Percentiles rank a stretch among this genome's conserved stretches.
These are phyloP conservation scores for Achlya hypogyna DNA, from an alignment of 352 stramenopile genomes.

Conservation along the genomic window DNA sequence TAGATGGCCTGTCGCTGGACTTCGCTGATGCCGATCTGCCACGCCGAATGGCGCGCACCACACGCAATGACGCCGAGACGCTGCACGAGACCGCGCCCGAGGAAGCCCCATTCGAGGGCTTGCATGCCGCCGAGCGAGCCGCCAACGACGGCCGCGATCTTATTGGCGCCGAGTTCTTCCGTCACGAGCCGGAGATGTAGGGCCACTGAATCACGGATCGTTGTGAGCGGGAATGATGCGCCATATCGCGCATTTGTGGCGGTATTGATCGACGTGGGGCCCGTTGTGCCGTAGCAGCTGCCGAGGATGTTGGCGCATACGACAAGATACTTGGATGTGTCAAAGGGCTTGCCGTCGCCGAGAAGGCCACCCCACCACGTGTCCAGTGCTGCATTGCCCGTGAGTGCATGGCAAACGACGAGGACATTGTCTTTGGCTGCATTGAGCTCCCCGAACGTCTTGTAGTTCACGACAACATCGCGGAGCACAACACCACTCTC, in stretches of 20 bases:
- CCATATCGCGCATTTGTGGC: conserved; percentile 70
- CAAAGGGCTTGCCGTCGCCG: conserved; percentile 77
- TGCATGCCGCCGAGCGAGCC: conserved; percentile 97
- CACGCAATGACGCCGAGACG: conserved; percentile 92
- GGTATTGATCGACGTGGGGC: conserved; percentile 74
- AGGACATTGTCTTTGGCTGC: conserved; percentile 82
- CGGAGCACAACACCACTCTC: conserved; percentile 61
- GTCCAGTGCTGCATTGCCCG: conserved; percentile 88
- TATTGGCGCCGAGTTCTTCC: conserved; percentile 78
- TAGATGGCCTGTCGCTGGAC: conserved; percentile 94
- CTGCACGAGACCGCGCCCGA: conserved; percentile 74
- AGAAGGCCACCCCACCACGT: conserved; percentile 92
- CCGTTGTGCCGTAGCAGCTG: conserved; percentile 92
- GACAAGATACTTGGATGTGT: conserved; percentile 95
- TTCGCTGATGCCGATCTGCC: conserved; percentile 95
- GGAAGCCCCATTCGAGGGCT: conserved; percentile 92
- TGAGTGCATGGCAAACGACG: conserved; percentile 93
- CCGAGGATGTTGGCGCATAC: conserved; percentile 94
- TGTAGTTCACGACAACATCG: conserved; percentile 84
- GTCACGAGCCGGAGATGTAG: conserved; percentile 86
- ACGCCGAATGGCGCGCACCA: conserved; percentile 89
- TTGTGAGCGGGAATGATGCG: conserved; percentile 84
- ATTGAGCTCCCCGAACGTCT: conserved; percentile 91
- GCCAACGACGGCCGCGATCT: conserved; percentile 84
- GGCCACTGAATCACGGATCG: conserved; percentile 88